Conservation (phyloP, 2,329 filamentous ascomycete species). For the Ascochyta pisi region DNA sequence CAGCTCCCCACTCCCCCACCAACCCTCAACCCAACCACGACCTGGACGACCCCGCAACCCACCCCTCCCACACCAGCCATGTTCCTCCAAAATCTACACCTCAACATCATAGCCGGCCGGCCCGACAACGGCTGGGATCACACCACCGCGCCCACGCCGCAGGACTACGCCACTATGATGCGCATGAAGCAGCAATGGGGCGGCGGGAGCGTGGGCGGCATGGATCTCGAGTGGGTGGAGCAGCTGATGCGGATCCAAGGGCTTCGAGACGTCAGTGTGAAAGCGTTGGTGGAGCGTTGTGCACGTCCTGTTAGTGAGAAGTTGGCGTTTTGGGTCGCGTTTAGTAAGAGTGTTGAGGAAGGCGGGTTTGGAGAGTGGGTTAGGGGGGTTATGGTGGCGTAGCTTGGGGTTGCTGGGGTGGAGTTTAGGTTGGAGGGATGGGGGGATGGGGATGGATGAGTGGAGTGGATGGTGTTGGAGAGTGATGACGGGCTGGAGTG, state of each 20-base stretch:
- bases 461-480: neutral
- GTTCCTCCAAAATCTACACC: constrained; percentile 36
- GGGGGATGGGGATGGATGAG: neutral
- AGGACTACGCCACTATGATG: constrained; percentile 35
- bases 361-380: constrained; percentile 63
- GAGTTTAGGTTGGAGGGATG: neutral
- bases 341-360: constrained; percentile 65
- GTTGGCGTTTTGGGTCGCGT: constrained; percentile 65
- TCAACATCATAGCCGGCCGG: constrained; percentile 64
- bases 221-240: constrained; percentile 63
- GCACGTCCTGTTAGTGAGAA: constrained; percentile 60
- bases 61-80: constrained; percentile 1
- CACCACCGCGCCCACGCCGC: constrained; percentile 38
- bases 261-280: constrained; percentile 59
- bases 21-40: neutral
- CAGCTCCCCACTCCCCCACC: neutral
- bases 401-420: neutral
- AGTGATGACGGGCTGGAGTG: no score
- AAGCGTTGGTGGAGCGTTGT: constrained; percentile 62
- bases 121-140: constrained; percentile 59
- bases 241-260: constrained; percentile 61
- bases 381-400: constrained; percentile 44
- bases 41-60: neutral
- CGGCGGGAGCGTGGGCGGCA: constrained; percentile 24
- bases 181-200: constrained; percentile 39